A percentile compares a stretch with the other conserved stretches of the same genome.
These are phyloP conservation scores for Leishmania gerbilli DNA, from an alignment of 208 protist species.

Conservation along the genomic window DNA sequence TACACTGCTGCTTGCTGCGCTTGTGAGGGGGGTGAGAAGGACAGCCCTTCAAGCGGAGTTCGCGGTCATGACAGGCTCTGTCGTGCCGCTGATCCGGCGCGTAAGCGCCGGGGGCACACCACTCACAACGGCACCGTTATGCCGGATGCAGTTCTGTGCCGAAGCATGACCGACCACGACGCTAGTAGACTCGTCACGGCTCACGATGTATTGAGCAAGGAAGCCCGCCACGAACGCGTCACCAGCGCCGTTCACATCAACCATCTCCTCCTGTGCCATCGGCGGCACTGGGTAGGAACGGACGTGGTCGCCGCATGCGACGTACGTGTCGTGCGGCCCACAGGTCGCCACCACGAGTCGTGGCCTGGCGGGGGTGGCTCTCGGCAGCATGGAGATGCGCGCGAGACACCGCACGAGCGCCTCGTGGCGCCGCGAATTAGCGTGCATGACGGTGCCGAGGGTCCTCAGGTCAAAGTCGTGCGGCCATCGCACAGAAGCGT, in stretches of 20 bases:
- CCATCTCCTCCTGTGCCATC: slow-evolving; percentile 87
- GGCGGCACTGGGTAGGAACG: slow-evolving; percentile 42
- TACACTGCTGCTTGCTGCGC: neutral
- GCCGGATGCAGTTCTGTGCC: slow-evolving; percentile 87
- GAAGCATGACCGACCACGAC: slow-evolving; percentile 79
- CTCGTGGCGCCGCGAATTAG: slow-evolving; percentile 16
- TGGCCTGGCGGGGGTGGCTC: slow-evolving; percentile 46
- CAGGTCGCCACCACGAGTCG: slow-evolving; percentile 94
- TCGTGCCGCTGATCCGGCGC: neutral
- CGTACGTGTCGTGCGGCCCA: slow-evolving; percentile 84
- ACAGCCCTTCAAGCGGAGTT: neutral
- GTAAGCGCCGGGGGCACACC: slow-evolving; percentile 46
- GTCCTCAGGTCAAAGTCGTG: slow-evolving; percentile 44
- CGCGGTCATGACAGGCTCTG: neutral
- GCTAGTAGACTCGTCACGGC: slow-evolving; percentile 37
- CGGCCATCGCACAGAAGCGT: slow-evolving; percentile 60
- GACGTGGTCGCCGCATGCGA: slow-evolving; percentile 57
- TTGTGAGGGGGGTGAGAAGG: neutral
- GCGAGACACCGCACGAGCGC: slow-evolving; percentile 39
- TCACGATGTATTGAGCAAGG: slow-evolving; percentile 76
- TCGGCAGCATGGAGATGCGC: slow-evolving; percentile 68
- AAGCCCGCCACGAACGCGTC: slow-evolving; percentile 98
- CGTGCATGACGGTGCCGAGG: slow-evolving; percentile 6
- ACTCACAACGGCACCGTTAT: slow-evolving; percentile 83
- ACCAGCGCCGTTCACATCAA: slow-evolving; percentile 97